Evolutionary conservation across 305 asterid species (phyloP).

Genomic region (Fraxinus floribunda): DNA sequence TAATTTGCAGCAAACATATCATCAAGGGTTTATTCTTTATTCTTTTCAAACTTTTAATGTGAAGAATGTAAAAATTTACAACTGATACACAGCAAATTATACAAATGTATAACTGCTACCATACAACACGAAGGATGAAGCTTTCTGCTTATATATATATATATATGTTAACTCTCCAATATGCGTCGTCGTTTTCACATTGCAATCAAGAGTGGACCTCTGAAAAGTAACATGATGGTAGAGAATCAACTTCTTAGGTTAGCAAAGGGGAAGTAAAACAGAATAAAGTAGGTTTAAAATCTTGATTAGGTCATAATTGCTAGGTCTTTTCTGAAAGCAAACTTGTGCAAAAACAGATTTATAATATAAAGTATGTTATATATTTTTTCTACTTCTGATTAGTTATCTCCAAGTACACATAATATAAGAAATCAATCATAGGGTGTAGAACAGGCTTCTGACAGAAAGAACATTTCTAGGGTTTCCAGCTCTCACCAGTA

Average conservation of each 20-base stretch:
- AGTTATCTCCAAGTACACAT: background rate
- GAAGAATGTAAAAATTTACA: background rate
- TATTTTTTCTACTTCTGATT: background rate
- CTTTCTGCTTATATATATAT: background rate
- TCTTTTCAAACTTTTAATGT: no score
- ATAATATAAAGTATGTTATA: background rate
- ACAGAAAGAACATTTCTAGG: background rate
- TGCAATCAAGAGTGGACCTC: background rate
- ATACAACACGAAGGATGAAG: background rate
- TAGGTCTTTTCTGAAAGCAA: background rate
- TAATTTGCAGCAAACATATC: background rate
- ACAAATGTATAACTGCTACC: background rate
- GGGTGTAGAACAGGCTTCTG: background rate
- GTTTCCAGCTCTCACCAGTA: background rate
- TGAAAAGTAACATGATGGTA: background rate
- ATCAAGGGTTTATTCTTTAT: background rate
- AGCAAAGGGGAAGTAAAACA: constrained; percentile 3
- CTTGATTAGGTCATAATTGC: constrained; percentile 21
- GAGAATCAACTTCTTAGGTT: background rate
- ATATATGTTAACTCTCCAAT: background rate
- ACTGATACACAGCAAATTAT: background rate
- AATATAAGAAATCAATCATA: background rate
- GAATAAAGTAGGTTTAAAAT: constrained; percentile 12
- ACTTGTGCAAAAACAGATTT: background rate
- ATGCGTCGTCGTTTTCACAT: background rate